Evolutionary conservation across 2,329 filamentous ascomycete species (phyloP).

Genomic region (Fusarium euwallaceae): DNA sequence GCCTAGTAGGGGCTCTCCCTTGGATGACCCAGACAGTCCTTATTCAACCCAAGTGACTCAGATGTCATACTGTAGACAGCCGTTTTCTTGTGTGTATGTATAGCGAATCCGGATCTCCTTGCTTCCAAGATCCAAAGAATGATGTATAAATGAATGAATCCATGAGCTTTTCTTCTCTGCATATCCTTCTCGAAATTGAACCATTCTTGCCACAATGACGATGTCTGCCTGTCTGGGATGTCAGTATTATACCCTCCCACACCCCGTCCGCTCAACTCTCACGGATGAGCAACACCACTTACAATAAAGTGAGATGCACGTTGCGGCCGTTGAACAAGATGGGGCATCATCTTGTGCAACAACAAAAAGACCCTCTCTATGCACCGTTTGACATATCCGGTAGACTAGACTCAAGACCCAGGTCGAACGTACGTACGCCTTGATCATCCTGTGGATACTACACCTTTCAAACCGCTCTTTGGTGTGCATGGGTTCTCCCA

Average conservation of each 20-base stretch:
- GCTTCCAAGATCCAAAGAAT: constrained; percentile 17
- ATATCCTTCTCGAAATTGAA: constrained; percentile 11
- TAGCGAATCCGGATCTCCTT: constrained; percentile 34
- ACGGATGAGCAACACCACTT: not conserved
- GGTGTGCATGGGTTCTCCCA: constrained; percentile 24
- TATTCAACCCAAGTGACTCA: constrained; percentile 3
- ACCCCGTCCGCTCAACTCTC: not conserved
- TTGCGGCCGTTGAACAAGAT: constrained; percentile 12
- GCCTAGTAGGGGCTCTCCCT: not conserved
- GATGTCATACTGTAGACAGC: constrained; percentile 15
- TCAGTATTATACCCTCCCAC: constrained; percentile 31
- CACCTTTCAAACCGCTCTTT: constrained; percentile 1
- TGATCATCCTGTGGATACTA: not conserved
- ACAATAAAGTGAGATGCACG: not conserved
- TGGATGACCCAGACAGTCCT: constrained; percentile 3
- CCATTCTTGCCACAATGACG: constrained; percentile 19
- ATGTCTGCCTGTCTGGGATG: constrained; percentile 9
- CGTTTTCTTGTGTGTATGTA: constrained; percentile 8
- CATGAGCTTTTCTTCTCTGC: constrained; percentile 3
- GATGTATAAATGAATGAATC: constrained; percentile 19
- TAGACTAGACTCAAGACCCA: not conserved
- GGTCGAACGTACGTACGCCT: constrained; percentile 3
- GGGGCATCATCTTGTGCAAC: not conserved
- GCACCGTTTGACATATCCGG: not conserved
- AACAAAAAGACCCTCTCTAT: not conserved